Conservation (phyloP, 1,284 basidiomycete species). For the Vanrija humicola region DNA sequence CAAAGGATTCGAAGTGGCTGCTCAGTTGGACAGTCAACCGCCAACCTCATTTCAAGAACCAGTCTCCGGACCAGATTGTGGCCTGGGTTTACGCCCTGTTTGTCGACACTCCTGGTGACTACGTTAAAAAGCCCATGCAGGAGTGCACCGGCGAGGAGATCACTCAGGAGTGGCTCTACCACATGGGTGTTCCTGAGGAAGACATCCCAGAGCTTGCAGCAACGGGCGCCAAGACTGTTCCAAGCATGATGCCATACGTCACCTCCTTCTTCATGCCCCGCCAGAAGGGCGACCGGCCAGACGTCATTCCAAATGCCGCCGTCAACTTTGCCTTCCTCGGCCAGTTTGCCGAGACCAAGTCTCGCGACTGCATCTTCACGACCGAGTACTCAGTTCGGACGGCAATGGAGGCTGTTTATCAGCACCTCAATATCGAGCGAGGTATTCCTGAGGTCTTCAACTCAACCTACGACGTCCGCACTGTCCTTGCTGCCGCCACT, state of each 20-base stretch:
- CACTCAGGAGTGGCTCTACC: constrained; percentile 2
- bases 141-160: constrained; percentile 1
- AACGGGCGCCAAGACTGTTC: background rate
- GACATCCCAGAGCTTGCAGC: background rate
- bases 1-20: background rate
- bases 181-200: background rate
- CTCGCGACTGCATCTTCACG: constrained; percentile 4
- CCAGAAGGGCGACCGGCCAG: background rate
- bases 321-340: constrained; percentile 2
- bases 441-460: constrained; percentile 2
- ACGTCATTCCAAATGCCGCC: background rate
- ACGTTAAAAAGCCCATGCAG: constrained; percentile 1
- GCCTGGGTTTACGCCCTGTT: background rate
- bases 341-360: constrained; percentile 1
- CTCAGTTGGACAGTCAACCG: constrained; percentile 1
- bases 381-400: constrained; percentile 3
- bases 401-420: constrained; percentile 3
- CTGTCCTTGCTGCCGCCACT: background rate
- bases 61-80: background rate
- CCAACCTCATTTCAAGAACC: constrained; percentile 1
- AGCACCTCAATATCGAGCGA: constrained; percentile 1
- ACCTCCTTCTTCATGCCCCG: constrained; percentile 2
- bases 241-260: constrained; percentile 1
- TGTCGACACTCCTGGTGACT: background rate
- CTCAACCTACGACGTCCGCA: background rate